Evolutionary conservation across 306 rosid genomes (phyloP), one percentile per base, ranked within the genome.

Genomic region (Medicago truncatula): DNA sequence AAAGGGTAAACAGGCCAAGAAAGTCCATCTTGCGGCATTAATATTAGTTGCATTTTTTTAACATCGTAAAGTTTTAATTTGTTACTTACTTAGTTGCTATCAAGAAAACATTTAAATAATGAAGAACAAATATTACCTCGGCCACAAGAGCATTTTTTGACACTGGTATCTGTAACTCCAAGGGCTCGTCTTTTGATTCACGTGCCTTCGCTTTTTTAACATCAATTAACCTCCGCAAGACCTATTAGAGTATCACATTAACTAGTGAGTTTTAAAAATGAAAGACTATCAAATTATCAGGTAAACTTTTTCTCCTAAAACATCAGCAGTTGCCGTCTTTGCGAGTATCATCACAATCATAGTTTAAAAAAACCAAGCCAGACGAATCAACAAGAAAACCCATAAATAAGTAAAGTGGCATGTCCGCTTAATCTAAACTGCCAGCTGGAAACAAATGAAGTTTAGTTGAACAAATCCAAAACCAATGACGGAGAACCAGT

Each of bases 141-240:
- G 88, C 86, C 65, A 94, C 84, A 73, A 94, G 77, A 49, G 80
- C 88, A 15, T 91, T 91, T 80, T 76, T 88, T 14, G 90, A 85
- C 67, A 94, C 87, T 18, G 91, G 78, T 34, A 47, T 72, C 18
- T 80, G 91, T 86, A 94, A 36, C 76, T 92, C 96, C 85, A 94
- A 79, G 73, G 97, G 90, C 11, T 90, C 97, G 14, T 88, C 96
- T 84, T 89, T 87, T 21, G 94, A 82, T 67, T 84, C 87, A 67
- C 89, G 93, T 20, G 85, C 14, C 52, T 82, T 82, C 2, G 85
- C 81, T 57, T 82, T 82, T 40, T 82, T 70, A 76, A 64, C 78
- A 71, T 94, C 71, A 28, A 94, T 88, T 67, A 86, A 71, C 83
- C 94, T 86, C 83, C 92, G 87, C 82, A 94, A 64, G 15, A 89